Percentiles rank a stretch among this genome's conserved stretches.
Conservation (phyloP, 169 alveolate species). For the Plasmodium gaboni region DNA sequence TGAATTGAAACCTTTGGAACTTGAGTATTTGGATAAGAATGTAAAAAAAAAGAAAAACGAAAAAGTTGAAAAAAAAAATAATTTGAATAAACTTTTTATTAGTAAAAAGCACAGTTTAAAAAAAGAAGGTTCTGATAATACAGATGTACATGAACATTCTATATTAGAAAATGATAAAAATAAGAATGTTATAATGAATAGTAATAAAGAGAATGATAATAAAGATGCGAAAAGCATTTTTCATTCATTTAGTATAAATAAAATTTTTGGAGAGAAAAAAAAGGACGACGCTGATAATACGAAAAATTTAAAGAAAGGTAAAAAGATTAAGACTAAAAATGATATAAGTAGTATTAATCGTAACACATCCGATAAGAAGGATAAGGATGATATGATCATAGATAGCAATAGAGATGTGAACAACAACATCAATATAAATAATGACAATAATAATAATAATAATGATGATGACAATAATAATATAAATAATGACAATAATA, state of each 20-base stretch:
- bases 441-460: background rate
- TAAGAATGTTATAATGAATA: background rate
- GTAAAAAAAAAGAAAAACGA: background rate
- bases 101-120: no score
- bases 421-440: background rate
- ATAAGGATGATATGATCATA: background rate
- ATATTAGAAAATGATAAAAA: background rate
- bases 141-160: no score
- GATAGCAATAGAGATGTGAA: background rate
- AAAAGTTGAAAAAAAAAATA: background rate
- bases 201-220: background rate
- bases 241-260: background rate
- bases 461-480: background rate
- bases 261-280: background rate
- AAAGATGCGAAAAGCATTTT: background rate
- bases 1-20: constrained; percentile 1
- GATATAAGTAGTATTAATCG: background rate
- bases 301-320: background rate
- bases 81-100: background rate
- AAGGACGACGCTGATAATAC: background rate
- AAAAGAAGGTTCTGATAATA: no score
- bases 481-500: background rate
- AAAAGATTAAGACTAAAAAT: background rate
- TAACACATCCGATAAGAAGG: background rate
- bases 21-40: background rate